Conservation (phyloP, 2,329 filamentous ascomycete species). For the Trichoderma sp. region DNA sequence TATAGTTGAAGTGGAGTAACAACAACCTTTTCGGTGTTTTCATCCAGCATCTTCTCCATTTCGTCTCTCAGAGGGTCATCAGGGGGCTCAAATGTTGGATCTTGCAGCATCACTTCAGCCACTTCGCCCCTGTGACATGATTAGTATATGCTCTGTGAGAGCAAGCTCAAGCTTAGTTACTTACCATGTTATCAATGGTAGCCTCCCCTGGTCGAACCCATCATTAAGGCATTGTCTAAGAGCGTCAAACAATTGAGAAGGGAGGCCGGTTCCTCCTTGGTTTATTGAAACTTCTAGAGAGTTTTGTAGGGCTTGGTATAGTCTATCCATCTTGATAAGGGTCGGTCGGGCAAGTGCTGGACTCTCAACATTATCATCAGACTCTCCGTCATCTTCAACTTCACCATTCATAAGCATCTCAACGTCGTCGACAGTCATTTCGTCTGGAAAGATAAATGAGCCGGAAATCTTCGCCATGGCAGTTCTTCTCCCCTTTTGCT, state of each 20-base stretch:
- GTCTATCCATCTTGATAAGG: slow-evolving; percentile 27
- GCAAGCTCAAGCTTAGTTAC: not conserved
- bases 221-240: slow-evolving; percentile 29
- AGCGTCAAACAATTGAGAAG: slow-evolving; percentile 28
- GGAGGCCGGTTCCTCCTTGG: slow-evolving; percentile 28
- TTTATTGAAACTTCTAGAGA: slow-evolving; percentile 22
- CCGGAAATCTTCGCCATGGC: slow-evolving; percentile 32
- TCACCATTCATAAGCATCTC: slow-evolving; percentile 21
- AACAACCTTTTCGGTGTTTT: slow-evolving; percentile 29
- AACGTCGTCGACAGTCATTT: slow-evolving; percentile 30
- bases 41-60: slow-evolving; percentile 31
- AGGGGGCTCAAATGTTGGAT: slow-evolving; percentile 4
- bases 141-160: not conserved
- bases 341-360: slow-evolving; percentile 21
- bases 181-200: slow-evolving; percentile 37
- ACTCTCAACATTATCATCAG: not conserved
- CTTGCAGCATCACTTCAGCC: slow-evolving; percentile 11
- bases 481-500: slow-evolving; percentile 31
- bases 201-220: slow-evolving; percentile 27
- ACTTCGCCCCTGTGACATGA: slow-evolving; percentile 30
- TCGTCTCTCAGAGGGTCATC: slow-evolving; percentile 30
- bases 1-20: slow-evolving; percentile 33
- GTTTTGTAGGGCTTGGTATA: slow-evolving; percentile 27
- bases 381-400: not conserved
- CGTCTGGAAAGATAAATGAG: slow-evolving; percentile 40